These are phyloP conservation scores for Carpinus viminea DNA, from an alignment of 306 rosid genomes.

Conservation along the genomic window DNA sequence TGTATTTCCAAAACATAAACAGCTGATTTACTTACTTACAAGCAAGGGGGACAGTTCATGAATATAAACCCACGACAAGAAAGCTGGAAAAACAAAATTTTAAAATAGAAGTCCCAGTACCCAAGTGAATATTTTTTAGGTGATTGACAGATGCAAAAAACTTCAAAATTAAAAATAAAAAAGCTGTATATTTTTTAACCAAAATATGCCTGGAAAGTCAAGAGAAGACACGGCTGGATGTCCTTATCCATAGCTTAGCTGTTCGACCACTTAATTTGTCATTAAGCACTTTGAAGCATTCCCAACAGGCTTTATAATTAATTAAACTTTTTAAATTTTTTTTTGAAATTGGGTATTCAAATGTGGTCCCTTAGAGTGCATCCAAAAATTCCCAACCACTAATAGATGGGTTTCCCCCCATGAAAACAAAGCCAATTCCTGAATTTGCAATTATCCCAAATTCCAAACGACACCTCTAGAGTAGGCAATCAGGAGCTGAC, in stretches of 20 bases:
- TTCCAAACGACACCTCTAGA: conserved; percentile 42
- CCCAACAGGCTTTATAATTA: conserved; percentile 36
- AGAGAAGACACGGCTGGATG: conserved; percentile 71
- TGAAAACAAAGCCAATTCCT: conserved; percentile 50
- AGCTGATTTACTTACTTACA: conserved; percentile 35
- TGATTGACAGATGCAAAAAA: conserved; percentile 18
- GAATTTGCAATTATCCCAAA: conserved; percentile 54
- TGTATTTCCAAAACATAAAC: conserved; percentile 56
- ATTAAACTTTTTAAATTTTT: not conserved
- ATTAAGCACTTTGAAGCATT: conserved; percentile 50
- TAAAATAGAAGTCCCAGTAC: conserved; percentile 19
- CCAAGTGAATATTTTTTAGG: conserved; percentile 24
- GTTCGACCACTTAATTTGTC: conserved; percentile 60
- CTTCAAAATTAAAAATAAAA: not conserved
- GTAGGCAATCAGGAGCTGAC: conserved; percentile 47
- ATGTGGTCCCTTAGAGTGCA: conserved; percentile 57
- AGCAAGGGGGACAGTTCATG: conserved; percentile 37
- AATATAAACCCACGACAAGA: conserved; percentile 40
- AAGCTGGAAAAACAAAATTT: conserved; percentile 33
- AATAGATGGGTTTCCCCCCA: conserved; percentile 28
- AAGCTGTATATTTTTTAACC: conserved; percentile 20
- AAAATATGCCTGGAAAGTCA: conserved; percentile 43
- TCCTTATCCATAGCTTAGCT: conserved; percentile 72
- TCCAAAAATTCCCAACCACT: conserved; percentile 72
- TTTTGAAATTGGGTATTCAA: conserved; percentile 19